A percentile compares a stretch with the other conserved stretches of the same genome.
phyloP scores from a whole-genome alignment of 129 eudicot genomes.

The Pulicaria dysenterica region DNA sequence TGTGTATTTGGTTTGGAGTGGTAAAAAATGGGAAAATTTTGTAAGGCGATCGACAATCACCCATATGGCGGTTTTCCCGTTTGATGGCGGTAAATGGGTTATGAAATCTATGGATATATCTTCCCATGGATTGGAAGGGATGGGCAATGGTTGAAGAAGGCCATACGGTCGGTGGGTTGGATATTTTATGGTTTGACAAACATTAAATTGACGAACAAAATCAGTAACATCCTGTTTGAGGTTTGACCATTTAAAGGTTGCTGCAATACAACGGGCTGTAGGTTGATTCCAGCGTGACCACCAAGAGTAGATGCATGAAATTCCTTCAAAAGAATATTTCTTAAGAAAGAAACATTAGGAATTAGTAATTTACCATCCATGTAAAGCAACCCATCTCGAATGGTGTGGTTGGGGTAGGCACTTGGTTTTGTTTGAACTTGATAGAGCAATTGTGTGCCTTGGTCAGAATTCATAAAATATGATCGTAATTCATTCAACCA shows the following conservation, averaged over 20 bases:
- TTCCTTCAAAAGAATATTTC: not conserved
- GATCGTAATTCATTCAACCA: not conserved
- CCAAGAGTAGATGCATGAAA: not conserved
- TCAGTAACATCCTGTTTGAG: not conserved
- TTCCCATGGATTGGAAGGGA: too few species aligned
- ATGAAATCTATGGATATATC: too few species aligned
- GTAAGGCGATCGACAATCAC: too few species aligned
- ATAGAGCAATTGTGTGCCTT: not conserved
- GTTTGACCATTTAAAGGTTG: not conserved
- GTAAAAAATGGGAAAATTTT: too few species aligned
- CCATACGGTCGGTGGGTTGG: too few species aligned
- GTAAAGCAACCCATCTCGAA: not conserved
- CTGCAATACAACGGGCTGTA: accelerated
- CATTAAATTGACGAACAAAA: not conserved
- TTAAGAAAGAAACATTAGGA: not conserved
- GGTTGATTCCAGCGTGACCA: not conserved
- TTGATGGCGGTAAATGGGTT: too few species aligned
- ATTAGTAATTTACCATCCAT: not conserved
- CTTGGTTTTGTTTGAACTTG: too few species aligned
- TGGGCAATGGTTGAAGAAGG: too few species aligned
- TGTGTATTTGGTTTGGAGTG: too few species aligned
- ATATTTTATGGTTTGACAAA: not conserved
- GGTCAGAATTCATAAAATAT: not conserved
- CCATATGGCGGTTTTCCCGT: too few species aligned
- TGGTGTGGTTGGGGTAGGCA: too few species aligned